These are phyloP conservation scores for Solanum neorickii DNA, from an alignment of 257 asterid species.

Conservation along the genomic window DNA sequence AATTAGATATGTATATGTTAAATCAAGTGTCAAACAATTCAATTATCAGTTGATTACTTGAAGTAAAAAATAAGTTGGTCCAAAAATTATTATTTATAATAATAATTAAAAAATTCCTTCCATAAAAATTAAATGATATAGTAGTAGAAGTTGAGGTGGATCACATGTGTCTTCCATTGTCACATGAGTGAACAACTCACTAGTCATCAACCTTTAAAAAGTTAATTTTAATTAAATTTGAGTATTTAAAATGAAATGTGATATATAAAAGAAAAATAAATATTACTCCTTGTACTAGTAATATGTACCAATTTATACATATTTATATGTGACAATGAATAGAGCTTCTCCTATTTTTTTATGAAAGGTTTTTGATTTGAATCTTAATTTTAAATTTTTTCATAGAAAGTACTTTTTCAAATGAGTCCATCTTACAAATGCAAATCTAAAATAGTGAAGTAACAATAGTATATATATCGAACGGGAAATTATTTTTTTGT, in stretches of 20 bases:
- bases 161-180: neutral
- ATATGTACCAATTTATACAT: neutral
- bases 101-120: neutral
- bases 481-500: neutral
- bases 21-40: neutral
- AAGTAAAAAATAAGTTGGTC: neutral
- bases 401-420: no score
- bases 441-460: no score
- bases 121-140: neutral
- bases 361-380: no score
- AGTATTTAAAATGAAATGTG: neutral
- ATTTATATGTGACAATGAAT: neutral
- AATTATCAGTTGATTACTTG: neutral
- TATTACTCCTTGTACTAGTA: no score
- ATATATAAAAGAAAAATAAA: neutral
- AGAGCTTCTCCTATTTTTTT: neutral
- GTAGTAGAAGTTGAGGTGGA: neutral
- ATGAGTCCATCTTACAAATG: no score
- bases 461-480: no score
- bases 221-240: neutral
- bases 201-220: neutral
- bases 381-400: no score
- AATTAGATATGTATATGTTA: no score
- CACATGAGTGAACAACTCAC: neutral
- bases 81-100: no score